Percentiles rank a stretch among this genome's conserved stretches.
These are phyloP conservation scores for Poronia punctata DNA, from an alignment of 495 filamentous ascomycete genomes.

Conservation along the genomic window DNA sequence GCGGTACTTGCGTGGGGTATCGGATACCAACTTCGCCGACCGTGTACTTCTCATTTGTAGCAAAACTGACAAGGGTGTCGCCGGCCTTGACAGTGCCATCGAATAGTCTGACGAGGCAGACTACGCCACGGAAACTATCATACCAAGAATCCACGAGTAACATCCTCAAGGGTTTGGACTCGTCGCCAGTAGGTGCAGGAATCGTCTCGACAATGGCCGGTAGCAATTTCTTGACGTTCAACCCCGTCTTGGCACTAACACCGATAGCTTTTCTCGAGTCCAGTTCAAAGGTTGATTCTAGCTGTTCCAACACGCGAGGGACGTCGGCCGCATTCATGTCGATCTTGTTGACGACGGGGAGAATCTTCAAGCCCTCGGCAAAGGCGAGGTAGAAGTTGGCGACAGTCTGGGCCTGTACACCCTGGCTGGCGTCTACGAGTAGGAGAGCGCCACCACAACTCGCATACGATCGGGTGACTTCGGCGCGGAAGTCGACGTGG, in stretches of 20 bases:
- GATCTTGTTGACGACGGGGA: slow-evolving; percentile 95
- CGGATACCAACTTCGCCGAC: slow-evolving; percentile 97
- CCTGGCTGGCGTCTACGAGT: slow-evolving; percentile 89
- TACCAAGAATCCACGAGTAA: slow-evolving; percentile 98
- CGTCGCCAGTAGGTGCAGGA: slow-evolving; percentile 71
- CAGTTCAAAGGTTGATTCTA: slow-evolving; percentile 78
- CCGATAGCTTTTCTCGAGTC: slow-evolving; percentile 72
- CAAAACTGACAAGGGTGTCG: slow-evolving; percentile 76
- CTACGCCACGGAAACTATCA: slow-evolving; percentile 87
- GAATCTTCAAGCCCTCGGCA: slow-evolving; percentile 74
- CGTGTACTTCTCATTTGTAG: slow-evolving; percentile 76
- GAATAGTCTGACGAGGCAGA: slow-evolving; percentile 85
- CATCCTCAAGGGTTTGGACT: slow-evolving; percentile 64
- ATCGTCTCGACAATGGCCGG: slow-evolving; percentile 81
- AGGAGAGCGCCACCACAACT: slow-evolving; percentile 90
- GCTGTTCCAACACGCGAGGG: slow-evolving; percentile 74
- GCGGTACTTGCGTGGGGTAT: slow-evolving; percentile 82
- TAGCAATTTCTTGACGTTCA: slow-evolving; percentile 72
- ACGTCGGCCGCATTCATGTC: slow-evolving; percentile 85
- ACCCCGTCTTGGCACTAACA: slow-evolving; percentile 89
- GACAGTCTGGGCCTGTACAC: slow-evolving; percentile 89
- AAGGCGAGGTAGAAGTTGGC: slow-evolving; percentile 98
- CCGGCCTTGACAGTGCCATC: slow-evolving; percentile 79
- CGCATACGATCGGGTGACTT: slow-evolving; percentile 90
- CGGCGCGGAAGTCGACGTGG: slow-evolving; percentile 95